These are phyloP conservation scores for Rhododendron mucronatum DNA, from an alignment of 148 eudicot species.

Conservation along the genomic window DNA sequence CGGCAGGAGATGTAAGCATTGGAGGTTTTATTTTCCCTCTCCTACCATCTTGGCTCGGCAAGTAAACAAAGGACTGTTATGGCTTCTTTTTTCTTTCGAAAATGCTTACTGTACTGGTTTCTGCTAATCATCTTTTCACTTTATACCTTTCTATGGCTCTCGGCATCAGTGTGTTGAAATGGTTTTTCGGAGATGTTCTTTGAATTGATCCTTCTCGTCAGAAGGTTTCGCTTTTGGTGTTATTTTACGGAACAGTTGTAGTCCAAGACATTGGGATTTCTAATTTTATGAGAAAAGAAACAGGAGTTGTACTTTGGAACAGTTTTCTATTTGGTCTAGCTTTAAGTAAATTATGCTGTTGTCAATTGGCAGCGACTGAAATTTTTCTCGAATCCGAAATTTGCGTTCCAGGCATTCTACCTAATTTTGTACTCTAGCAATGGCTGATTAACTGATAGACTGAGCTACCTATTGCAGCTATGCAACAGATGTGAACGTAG, in stretches of 20 bases:
- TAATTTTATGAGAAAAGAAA: background rate
- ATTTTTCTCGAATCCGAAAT: background rate
- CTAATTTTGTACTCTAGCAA: background rate
- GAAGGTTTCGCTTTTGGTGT: background rate
- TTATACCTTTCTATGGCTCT: no score
- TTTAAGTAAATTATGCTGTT: background rate
- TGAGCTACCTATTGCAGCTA: slow-evolving; percentile 35
- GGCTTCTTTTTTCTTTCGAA: background rate
- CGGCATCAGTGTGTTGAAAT: background rate
- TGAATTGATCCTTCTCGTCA: background rate
- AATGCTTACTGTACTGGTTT: background rate
- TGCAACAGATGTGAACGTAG: slow-evolving; percentile 73
- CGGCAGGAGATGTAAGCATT: background rate
- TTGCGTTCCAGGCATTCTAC: background rate
- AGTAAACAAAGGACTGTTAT: background rate
- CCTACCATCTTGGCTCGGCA: background rate
- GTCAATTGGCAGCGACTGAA: background rate
- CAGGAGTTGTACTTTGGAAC: background rate
- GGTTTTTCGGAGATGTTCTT: background rate
- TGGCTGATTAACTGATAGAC: background rate
- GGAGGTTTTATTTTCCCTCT: background rate
- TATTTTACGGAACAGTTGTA: background rate
- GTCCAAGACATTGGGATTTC: background rate
- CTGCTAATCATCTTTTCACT: background rate
- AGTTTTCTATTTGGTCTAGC: background rate